Evolutionary conservation across 495 filamentous ascomycete species (phyloP).

Genomic region (Hypoxylon fuscum): DNA sequence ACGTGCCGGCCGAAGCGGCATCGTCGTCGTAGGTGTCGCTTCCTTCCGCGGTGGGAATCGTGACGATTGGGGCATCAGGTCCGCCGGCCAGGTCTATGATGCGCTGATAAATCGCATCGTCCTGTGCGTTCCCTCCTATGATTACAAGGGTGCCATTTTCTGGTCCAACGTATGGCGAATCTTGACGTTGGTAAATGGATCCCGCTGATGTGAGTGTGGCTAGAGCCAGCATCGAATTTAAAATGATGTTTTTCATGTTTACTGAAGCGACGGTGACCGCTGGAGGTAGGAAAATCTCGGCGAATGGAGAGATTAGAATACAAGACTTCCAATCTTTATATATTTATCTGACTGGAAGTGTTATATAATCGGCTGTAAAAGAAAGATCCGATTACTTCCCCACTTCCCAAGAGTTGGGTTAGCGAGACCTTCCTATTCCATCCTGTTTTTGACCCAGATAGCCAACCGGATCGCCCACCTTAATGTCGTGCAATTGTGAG

Average conservation of each 20-base stretch:
- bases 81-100: slow-evolving; percentile 55
- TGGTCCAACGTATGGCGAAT: slow-evolving; percentile 47
- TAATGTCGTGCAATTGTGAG: slow-evolving; percentile 34
- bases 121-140: slow-evolving; percentile 45
- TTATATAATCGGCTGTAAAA: slow-evolving; percentile 35
- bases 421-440: slow-evolving; percentile 34
- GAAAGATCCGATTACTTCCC: slow-evolving; percentile 36
- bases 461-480: slow-evolving; percentile 30
- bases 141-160: slow-evolving; percentile 47
- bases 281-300: not conserved
- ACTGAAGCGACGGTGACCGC: not conserved
- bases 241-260: slow-evolving; percentile 25
- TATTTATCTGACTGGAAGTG: not conserved
- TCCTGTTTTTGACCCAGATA: slow-evolving; percentile 19
- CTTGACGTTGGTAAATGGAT: slow-evolving; percentile 6
- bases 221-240: slow-evolving; percentile 14
- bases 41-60: slow-evolving; percentile 54
- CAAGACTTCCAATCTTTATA: slow-evolving; percentile 18
- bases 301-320: not conserved
- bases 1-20: slow-evolving; percentile 40
- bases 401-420: slow-evolving; percentile 21
- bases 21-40: slow-evolving; percentile 41
- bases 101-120: slow-evolving; percentile 55
- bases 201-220: slow-evolving; percentile 22
- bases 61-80: slow-evolving; percentile 56